phyloP scores from a whole-genome alignment of 208 protist species.

The Leishmania tarentolae region DNA sequence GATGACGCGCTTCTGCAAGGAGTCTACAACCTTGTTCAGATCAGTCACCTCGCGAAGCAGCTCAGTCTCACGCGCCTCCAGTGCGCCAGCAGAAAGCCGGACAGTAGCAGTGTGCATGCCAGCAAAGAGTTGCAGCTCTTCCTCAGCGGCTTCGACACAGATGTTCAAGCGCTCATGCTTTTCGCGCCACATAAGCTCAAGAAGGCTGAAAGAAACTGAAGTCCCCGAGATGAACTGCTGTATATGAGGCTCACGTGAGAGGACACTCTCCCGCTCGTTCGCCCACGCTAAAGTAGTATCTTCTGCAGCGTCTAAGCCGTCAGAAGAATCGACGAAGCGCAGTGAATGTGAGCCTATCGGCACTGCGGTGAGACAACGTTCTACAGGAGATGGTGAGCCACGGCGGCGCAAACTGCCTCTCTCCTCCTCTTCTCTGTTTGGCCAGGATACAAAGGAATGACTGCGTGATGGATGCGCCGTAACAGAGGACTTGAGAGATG shows the following conservation, averaged over 20 bases:
- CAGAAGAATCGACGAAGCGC: conserved; percentile 16
- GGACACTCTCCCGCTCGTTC: conserved; percentile 10
- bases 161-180: conserved; percentile 5
- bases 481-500: conserved; percentile 28
- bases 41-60: conserved; percentile 4
- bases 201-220: not conserved
- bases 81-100: not conserved
- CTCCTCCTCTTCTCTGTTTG: conserved; percentile 23
- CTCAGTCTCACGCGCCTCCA: conserved; percentile 12
- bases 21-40: conserved; percentile 7
- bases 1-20: conserved; percentile 18
- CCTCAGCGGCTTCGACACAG: conserved; percentile 14
- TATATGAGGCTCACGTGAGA: not conserved
- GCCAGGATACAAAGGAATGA: conserved; percentile 14
- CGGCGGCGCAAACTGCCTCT: conserved; percentile 9
- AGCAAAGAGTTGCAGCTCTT: conserved; percentile 1
- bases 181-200: conserved; percentile 15
- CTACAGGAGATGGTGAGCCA: conserved; percentile 20
- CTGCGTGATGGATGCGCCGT: conserved; percentile 26
- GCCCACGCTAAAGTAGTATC: not conserved
- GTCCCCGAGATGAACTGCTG: not conserved
- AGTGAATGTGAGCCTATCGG: conserved; percentile 28
- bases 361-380: conserved; percentile 27
- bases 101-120: conserved; percentile 7
- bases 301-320: conserved; percentile 7